phyloP scores from a whole-genome alignment of 1,284 basidiomycete species.

The Leccinum insolens region DNA sequence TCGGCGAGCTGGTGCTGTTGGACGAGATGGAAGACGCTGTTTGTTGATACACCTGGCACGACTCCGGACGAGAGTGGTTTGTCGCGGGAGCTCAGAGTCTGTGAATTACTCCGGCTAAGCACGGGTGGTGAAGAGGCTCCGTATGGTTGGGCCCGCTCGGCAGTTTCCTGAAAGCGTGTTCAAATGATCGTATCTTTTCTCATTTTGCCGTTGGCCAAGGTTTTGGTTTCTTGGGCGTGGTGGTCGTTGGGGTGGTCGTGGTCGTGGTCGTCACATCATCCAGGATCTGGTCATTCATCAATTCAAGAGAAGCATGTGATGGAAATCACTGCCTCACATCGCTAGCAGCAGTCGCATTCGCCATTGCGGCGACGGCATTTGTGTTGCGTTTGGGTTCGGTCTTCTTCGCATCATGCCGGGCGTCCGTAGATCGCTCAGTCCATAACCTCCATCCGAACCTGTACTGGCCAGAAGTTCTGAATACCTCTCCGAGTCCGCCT shows the following conservation, averaged over 20 bases:
- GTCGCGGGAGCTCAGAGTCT: slow-evolving; percentile 1
- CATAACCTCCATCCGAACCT: slow-evolving; percentile 6
- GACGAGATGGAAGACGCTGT: slow-evolving; percentile 44
- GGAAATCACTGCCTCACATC: slow-evolving; percentile 24
- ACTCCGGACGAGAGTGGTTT: slow-evolving; percentile 15
- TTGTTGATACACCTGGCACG: slow-evolving; percentile 37
- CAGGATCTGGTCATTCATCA: slow-evolving; percentile 12
- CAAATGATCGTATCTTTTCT: slow-evolving; percentile 72
- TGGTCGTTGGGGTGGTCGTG: background rate
- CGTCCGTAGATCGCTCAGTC: slow-evolving; percentile 9
- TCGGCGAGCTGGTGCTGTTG: background rate
- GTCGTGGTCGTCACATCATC: slow-evolving; percentile 3
- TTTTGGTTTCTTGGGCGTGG: slow-evolving; percentile 25
- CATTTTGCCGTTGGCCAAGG: slow-evolving; percentile 71
- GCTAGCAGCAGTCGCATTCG: slow-evolving; percentile 27
- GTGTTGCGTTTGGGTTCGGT: slow-evolving; percentile 44
- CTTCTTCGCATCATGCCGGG: slow-evolving; percentile 19
- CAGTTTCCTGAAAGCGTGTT: slow-evolving; percentile 63
- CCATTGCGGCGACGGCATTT: slow-evolving; percentile 50
- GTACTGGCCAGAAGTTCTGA: slow-evolving; percentile 18
- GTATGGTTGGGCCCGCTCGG: slow-evolving; percentile 48
- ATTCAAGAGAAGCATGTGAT: background rate
- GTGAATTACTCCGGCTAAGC: slow-evolving; percentile 34
- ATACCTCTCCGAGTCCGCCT: slow-evolving; percentile 27
- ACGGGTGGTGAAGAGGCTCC: slow-evolving; percentile 28